Evolutionary conservation across 306 rosid species (phyloP), one percentile per base, ranked within the genome.

Genomic region (Acmispon strigosus): DNA sequence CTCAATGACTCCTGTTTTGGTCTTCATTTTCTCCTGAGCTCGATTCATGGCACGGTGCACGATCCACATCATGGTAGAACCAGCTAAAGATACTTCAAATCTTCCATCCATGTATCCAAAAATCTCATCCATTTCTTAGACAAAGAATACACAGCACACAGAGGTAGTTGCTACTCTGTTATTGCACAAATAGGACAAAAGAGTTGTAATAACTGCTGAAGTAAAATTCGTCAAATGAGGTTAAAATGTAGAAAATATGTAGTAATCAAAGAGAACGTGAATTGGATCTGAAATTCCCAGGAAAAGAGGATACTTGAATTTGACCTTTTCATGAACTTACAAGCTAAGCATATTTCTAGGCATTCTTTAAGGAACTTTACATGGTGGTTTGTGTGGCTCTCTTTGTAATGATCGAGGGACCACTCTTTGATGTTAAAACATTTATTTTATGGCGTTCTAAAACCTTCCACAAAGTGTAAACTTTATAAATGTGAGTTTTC

Each of bases 51-150:
- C 95, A 15, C 61, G 61, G 43, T 91, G 92, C 50, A 89, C 95
- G 0, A 94, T 91, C 74, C 82, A 68, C 96, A 94, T 89, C 97
- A 91, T 89, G 17, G 96, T 87, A n/a, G 96, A 94, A 75, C 91
- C 96, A 62, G 84, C 83, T 20, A 88, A 64, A 11, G 92, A 88
- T 14, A 86, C 78, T 50, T 79, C 87, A 2, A 47, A 75, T 14
- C 51, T 79, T 18, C 77, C 91, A 61, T 82, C 84, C 54, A 83
- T 72, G 4, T 71, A 78, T 32, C 86, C 81, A 44, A 86, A 86
- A 48, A 81, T 65, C 55, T 84, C 85, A 54, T 88, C 87, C 96
- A 88, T 86, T 77, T 51, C 13, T 44, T 2, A 32, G 2, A 7
- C 15, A 41, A 53, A 34, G 20, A 62, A 9, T 7, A 39, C 42